phyloP scores from a whole-genome alignment of 805 yeast genomes.

The Candida corydali region DNA sequence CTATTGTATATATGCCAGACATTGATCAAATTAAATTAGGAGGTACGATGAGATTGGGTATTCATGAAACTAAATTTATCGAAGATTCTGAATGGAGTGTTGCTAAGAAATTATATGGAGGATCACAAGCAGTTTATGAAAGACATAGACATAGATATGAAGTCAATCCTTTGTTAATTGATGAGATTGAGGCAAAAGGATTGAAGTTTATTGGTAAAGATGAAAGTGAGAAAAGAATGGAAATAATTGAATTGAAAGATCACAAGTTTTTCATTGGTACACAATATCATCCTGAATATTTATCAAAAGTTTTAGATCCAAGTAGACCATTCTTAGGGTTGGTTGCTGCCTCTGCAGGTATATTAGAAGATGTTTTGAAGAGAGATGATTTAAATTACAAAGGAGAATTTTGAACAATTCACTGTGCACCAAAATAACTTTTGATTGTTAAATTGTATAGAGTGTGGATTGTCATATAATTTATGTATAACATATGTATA shows the following conservation, averaged over 20 bases:
- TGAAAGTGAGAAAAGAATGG: constrained; percentile 89
- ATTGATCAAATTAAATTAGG: constrained; percentile 94
- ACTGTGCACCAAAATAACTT: too few species aligned
- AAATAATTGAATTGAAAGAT: constrained; percentile 76
- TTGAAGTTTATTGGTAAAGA: constrained; percentile 91
- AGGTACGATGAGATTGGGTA: constrained; percentile 98
- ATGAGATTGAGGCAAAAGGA: constrained; percentile 69
- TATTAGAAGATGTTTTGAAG: constrained; percentile 60
- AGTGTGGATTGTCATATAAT: too few species aligned
- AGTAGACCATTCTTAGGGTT: constrained; percentile 95
- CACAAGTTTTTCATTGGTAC: constrained; percentile 94
- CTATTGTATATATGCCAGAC: constrained; percentile 97
- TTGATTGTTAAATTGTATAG: too few species aligned
- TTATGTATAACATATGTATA: too few species aligned
- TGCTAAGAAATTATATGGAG: constrained; percentile 77
- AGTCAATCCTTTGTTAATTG: constrained; percentile 81
- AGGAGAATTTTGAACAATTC: constrained; percentile 44
- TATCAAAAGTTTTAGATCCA: constrained; percentile 94
- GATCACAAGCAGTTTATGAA: constrained; percentile 64
- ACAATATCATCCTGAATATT: constrained; percentile 97
- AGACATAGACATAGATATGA: constrained; percentile 99
- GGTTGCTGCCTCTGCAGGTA: constrained; percentile 90
- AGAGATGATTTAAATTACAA: constrained; percentile 39
- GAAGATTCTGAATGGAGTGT: constrained; percentile 60
- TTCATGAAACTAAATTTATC: constrained; percentile 83